These are phyloP conservation scores for Casuarina glauca DNA, from an alignment of 306 rosid species.

Conservation along the genomic window DNA sequence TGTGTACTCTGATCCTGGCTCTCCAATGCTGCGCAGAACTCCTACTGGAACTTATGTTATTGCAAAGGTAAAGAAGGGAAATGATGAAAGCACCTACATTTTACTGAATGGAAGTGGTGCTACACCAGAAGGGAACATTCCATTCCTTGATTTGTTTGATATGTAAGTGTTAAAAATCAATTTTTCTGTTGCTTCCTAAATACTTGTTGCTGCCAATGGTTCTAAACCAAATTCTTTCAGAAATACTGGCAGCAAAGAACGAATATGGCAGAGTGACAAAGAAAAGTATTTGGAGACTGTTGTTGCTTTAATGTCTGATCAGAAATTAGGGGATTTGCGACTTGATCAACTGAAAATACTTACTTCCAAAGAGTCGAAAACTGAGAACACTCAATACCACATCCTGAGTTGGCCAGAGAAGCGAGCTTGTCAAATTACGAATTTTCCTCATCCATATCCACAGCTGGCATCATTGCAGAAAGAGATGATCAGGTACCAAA, in stretches of 20 bases:
- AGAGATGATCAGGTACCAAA: conserved; percentile 93
- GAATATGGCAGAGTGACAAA: conserved; percentile 91
- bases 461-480: conserved; percentile 90
- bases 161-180: conserved; percentile 56
- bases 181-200: conserved; percentile 10
- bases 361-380: conserved; percentile 93
- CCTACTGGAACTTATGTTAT: conserved; percentile 77
- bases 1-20: conserved; percentile 97
- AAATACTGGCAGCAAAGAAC: conserved; percentile 79
- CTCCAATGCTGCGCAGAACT: conserved; percentile 93
- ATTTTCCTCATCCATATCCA: conserved; percentile 98
- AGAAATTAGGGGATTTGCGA: conserved; percentile 81
- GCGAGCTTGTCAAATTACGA: conserved; percentile 66
- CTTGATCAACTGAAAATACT: conserved; percentile 71
- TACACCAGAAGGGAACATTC: conserved; percentile 91
- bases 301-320: conserved; percentile 92
- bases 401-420: conserved; percentile 83
- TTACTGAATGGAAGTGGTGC: conserved; percentile 92
- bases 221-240: conserved; percentile 63
- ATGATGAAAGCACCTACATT: conserved; percentile 59
- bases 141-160: conserved; percentile 96
- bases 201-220: conserved; percentile 26
- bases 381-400: conserved; percentile 90
- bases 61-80: conserved; percentile 70
- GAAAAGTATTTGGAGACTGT: conserved; percentile 83